Evolutionary conservation across 148 eudicot genomes (phyloP).

Genomic region (Talinum fruticosum): DNA sequence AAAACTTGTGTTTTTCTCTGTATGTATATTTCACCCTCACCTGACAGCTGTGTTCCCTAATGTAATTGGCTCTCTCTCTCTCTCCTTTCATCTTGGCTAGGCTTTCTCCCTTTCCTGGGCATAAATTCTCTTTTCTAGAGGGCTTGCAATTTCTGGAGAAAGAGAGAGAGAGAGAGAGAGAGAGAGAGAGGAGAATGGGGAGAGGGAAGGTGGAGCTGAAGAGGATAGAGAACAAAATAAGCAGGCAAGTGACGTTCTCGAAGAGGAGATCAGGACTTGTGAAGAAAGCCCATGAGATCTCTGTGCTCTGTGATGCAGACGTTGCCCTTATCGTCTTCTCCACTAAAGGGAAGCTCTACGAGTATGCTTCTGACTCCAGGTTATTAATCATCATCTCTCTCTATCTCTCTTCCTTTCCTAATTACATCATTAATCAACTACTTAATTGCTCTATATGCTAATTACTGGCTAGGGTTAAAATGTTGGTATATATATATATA

Average conservation of each 20-base stretch:
- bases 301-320: conserved; percentile 67
- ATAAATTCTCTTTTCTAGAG: not conserved
- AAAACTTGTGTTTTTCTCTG: too few species aligned
- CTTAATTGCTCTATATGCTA: too few species aligned
- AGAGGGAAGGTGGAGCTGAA: conserved; percentile 52
- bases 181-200: conserved; percentile 31
- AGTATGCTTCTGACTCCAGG: conserved; percentile 66
- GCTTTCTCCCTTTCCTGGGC: not conserved
- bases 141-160: not conserved
- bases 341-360: conserved; percentile 59
- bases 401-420: not conserved
- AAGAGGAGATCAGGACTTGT: conserved; percentile 54
- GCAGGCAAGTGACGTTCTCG: conserved; percentile 64
- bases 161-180: conserved; percentile 4
- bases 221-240: conserved; percentile 57
- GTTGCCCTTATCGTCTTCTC: conserved; percentile 69
- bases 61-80: conserved; percentile 4
- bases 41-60: too few species aligned
- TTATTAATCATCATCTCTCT: conserved; percentile 3
- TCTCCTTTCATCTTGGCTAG: not conserved
- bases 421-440: too few species aligned
- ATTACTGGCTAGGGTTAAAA: too few species aligned
- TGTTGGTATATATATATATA: too few species aligned
- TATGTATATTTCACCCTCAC: too few species aligned
- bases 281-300: conserved; percentile 76